phyloP scores from a whole-genome alignment of 371 early-diverging fungal species.

The Zopfochytrium polystomum region DNA sequence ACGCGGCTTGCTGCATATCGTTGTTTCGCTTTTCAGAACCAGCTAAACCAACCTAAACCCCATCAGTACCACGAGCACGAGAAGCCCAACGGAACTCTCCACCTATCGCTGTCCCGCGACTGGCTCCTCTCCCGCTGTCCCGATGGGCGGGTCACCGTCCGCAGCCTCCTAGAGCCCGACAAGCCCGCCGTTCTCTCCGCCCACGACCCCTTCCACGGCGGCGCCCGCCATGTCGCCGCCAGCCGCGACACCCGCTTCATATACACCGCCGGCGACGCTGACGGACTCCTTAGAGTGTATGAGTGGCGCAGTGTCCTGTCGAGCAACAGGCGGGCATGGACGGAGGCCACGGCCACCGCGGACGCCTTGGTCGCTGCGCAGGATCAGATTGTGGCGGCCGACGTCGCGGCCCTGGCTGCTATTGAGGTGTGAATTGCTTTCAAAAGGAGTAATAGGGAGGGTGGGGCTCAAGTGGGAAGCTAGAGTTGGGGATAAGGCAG shows the following conservation, averaged over 20 bases:
- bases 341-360: conserved; percentile 35
- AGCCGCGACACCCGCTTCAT: conserved; percentile 35
- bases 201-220: conserved; percentile 44
- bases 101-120: conserved; percentile 30
- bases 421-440: no score
- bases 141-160: conserved; percentile 43
- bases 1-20: neutral
- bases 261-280: conserved; percentile 34
- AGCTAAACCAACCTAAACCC: conserved; percentile 1
- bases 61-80: conserved; percentile 39
- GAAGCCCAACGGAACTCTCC: conserved; percentile 13
- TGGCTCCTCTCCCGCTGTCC: conserved; percentile 42
- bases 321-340: conserved; percentile 34
- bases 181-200: conserved; percentile 33
- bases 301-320: conserved; percentile 43
- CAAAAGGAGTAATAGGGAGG: no score
- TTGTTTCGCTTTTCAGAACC: no score
- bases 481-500: no score
- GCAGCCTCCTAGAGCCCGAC: conserved; percentile 46
- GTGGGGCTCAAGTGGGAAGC: no score
- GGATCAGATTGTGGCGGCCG: conserved; percentile 11
- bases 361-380: conserved; percentile 30
- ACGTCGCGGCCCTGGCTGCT: neutral
- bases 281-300: conserved; percentile 38
- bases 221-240: conserved; percentile 30